These are phyloP conservation scores for Microstegium vimineum DNA, from an alignment of 176 grass and related monocot genomes.

Conservation along the genomic window DNA sequence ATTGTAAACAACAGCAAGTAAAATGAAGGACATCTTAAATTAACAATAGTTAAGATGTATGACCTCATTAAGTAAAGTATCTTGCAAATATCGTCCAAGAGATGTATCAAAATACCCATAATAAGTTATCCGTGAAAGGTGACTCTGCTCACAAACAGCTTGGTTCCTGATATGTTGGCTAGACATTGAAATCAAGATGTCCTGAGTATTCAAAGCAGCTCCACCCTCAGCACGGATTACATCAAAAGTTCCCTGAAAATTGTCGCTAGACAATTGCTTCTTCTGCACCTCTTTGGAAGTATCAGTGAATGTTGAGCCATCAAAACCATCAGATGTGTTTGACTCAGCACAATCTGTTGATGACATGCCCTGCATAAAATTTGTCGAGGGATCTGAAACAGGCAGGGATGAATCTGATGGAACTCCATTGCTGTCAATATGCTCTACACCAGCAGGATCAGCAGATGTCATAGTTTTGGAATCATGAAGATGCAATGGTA, in stretches of 20 bases:
- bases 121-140: conserved; percentile 92
- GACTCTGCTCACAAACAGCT: conserved; percentile 69
- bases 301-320: conserved; percentile 1
- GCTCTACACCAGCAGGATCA: conserved; percentile 4
- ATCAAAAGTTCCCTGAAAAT: conserved; percentile 6
- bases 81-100: conserved; percentile 73
- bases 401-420: conserved; percentile 11
- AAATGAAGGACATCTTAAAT: conserved; percentile 27
- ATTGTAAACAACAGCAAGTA: not conserved
- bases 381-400: conserved; percentile 3
- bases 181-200: conserved; percentile 73
- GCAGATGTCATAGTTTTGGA: conserved; percentile 9
- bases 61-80: conserved; percentile 84
- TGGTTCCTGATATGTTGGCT: conserved; percentile 75
- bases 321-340: conserved; percentile 24
- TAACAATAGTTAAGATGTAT: conserved; percentile 33
- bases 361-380: not conserved
- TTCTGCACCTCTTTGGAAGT: conserved; percentile 1
- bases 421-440: not conserved
- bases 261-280: conserved; percentile 1
- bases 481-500: conserved; percentile 8
- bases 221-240: conserved; percentile 26
- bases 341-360: conserved; percentile 32
- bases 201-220: conserved; percentile 47
- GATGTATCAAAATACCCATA: conserved; percentile 82